Base-by-base conservation (phyloP, 2,329 filamentous ascomycete species). In the Incumbomyces lentus region DNA sequence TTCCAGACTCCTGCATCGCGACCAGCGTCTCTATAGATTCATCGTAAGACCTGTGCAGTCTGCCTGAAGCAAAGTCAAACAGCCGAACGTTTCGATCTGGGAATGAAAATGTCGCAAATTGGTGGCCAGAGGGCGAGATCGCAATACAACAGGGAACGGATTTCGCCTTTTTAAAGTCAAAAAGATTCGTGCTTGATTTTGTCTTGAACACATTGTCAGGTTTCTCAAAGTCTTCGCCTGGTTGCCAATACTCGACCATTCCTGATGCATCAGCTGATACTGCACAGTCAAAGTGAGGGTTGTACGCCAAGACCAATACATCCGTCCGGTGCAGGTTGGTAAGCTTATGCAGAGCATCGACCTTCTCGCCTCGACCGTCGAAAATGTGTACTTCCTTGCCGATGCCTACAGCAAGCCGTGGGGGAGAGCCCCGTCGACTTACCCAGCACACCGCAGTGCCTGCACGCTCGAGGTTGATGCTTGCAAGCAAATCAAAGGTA, bases 231-330 rank as follows among this genome's bases (percentile, higher is more conserved):
- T 72, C 80, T 52, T 76, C 78, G 12, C 61, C 57, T 0, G 92
- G 88, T 48, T 78, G 77, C 92, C 92, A 98, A 67, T 98, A 98
- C 64, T 98, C 92, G 8, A 98, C 63, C 90, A 96, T 96, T 18
- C 92, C 90, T 45, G 79, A 78, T 55, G 90, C 81, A 55, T 98
- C 93, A 0, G 82, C 82, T 1, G 92, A 96, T 6, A 96, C 70
- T 1, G 94, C 89, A 60, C 92, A 98, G 64, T 96, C 83, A 60
- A 82, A 95, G 4, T 75, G 69, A 61, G 87, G 81, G 64, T 96
- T 98, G 70, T 88, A 98, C 1, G 81, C 81, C 77, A 98, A 90
- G 18, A 93, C 67, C 22, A 82, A 79, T 2, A 98, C 85, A 0
- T 87, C 79, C 44, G 75, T 82, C 49, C 86, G 76, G 62, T 98